Base-by-base conservation (phyloP, 2,329 filamentous ascomycete species). In the Aspergillus pseudonomiae region DNA sequence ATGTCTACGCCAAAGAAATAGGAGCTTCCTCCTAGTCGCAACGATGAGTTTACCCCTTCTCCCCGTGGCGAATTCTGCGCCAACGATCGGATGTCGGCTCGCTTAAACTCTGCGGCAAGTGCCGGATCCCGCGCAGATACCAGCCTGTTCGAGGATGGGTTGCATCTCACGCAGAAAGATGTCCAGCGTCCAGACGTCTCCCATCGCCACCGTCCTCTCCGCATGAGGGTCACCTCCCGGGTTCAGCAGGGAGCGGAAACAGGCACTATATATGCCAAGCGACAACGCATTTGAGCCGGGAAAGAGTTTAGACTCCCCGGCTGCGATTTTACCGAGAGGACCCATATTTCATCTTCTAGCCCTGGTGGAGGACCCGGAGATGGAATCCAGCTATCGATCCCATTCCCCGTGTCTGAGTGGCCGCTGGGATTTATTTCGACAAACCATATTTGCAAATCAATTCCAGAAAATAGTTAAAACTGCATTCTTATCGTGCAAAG, bases 401-500 rank as follows among this genome's bases (percentile, higher is more conserved):
- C 2, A 4, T 52, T 2, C 46, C 7, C 7, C 48, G 4, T n/a
- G 16, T 52, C 48, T 52, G 12, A 52, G 4, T 52, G 48, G 48
- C 48, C 32, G 14, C 48, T 19, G 14, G 24, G 9, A 19, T 52
- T 28, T 52, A 19, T 32, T 28, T 28, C 21, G 48, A 52, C 24
- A 52, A 30, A 52, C 32, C 9, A 9, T n/a, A n/a, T n/a, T 53
- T 32, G 50, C 28, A 53, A 53, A 53, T 19, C 12, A 19, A 53
- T 53, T 53, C 28, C 21, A 53, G 26, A 34, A 32, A 5, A 19
- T 6, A 32, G 12, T 21, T 32, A 19, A 14, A 53, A 53, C 26
- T 32, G 50, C 50, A 32, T 53, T 53, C 50, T 53, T 53, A 53
- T 53, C 50, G 7, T 28, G 46, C 46, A 24, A 50, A 53, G 26